A percentile compares a stretch with the other conserved stretches of the same genome.
Evolutionary conservation across 768 basidiomycete genomes (phyloP).

Genomic region (Crucibulum laeve): DNA sequence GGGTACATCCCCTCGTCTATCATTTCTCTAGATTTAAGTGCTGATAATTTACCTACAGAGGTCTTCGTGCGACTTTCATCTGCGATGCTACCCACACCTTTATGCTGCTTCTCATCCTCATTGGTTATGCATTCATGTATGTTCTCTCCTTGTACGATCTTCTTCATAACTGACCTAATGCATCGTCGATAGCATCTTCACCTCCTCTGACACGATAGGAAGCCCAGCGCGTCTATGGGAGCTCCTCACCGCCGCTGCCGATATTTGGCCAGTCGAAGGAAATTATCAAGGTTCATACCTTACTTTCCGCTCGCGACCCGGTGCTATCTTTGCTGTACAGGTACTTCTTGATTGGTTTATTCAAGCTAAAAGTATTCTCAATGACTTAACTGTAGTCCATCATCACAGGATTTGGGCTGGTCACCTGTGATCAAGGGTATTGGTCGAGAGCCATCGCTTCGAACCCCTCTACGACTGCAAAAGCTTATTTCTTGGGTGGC

Average conservation of each 20-base stretch:
- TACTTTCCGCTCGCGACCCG: slow-evolving; percentile 25
- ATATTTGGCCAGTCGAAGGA: slow-evolving; percentile 23
- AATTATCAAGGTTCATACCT: slow-evolving; percentile 31
- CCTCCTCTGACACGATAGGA: slow-evolving; percentile 27
- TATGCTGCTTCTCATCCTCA: slow-evolving; percentile 28
- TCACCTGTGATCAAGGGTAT: slow-evolving; percentile 22
- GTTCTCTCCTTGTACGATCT: background rate
- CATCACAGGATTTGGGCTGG: slow-evolving; percentile 13
- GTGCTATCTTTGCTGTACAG: slow-evolving; percentile 18
- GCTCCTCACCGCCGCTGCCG: slow-evolving; percentile 22
- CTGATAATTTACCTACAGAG: slow-evolving; percentile 6
- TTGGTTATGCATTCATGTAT: slow-evolving; percentile 25
- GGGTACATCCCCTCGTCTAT: slow-evolving; percentile 6
- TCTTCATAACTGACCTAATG: background rate
- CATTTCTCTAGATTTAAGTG: background rate
- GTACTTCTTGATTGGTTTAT: slow-evolving; percentile 4
- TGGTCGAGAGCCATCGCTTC: slow-evolving; percentile 34
- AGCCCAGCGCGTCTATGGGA: slow-evolving; percentile 30
- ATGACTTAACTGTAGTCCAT: slow-evolving; percentile 5
- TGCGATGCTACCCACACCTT: slow-evolving; percentile 14
- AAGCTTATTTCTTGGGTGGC: slow-evolving; percentile 33
- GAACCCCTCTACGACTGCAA: slow-evolving; percentile 27
- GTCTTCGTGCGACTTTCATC: slow-evolving; percentile 19
- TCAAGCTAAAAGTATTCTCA: background rate
- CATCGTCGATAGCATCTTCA: slow-evolving; percentile 15